Conservation (phyloP, 768 basidiomycete species). For the Termitomyces sp. region DNA sequence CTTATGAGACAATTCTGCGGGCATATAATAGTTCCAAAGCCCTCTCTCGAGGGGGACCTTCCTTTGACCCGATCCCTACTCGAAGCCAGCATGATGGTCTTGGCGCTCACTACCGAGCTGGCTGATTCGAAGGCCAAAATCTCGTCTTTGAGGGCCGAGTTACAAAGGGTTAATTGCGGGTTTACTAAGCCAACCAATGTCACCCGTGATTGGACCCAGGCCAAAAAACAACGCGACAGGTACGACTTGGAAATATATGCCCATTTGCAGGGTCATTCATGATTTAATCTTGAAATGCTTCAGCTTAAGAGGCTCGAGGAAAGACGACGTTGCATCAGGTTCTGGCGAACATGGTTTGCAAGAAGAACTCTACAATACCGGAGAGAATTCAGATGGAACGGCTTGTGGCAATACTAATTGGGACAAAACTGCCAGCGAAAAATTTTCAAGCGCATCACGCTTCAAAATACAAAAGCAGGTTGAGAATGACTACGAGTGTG, state of each 20-base stretch:
- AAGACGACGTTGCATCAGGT: not conserved
- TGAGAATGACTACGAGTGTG: not conserved
- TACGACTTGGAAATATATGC: not conserved
- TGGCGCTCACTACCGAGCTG: constrained; percentile 41
- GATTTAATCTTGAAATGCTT: not conserved
- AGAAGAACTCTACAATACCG: not conserved
- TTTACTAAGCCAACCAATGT: not conserved
- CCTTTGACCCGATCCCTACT: constrained; percentile 35
- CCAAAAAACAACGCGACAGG: constrained; percentile 2
- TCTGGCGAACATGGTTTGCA: not conserved
- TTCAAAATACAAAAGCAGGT: not conserved
- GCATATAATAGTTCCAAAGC: constrained; percentile 46
- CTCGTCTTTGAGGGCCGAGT: constrained; percentile 6
- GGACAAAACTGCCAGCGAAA: not conserved
- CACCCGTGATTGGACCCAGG: not conserved
- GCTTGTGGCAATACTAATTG: not conserved
- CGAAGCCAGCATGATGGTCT: constrained; percentile 49
- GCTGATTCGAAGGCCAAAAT: constrained; percentile 30
- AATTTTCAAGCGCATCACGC: not conserved
- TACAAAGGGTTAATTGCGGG: not conserved
- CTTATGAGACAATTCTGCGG: constrained; percentile 61
- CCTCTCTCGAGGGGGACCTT: constrained; percentile 15
- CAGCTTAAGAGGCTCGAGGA: not conserved
- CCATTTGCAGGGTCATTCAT: not conserved
- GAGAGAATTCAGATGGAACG: not conserved